Evolutionary conservation across 805 yeast genomes (phyloP).

Genomic region (Sugiyamaella floridensis): DNA sequence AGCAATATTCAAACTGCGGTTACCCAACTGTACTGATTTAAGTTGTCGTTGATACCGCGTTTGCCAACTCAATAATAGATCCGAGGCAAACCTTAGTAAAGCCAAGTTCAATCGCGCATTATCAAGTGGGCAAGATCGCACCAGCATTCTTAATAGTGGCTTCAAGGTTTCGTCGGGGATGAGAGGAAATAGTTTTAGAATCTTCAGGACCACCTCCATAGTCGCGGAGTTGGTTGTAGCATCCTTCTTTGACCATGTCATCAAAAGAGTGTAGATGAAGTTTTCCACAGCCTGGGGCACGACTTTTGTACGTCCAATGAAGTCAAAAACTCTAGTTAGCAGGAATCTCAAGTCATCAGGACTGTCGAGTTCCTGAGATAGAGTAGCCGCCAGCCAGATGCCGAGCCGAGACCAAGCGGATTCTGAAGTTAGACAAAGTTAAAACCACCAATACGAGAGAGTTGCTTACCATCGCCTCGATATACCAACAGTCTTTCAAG

Average conservation of each 20-base stretch:
- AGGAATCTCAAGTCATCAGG: slow-evolving; percentile 1
- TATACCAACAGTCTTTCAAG: slow-evolving; percentile 12
- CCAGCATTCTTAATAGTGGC: background rate
- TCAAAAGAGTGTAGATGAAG: slow-evolving; percentile 7
- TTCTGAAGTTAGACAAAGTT: background rate
- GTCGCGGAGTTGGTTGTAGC: background rate
- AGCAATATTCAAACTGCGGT: background rate
- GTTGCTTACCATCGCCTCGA: slow-evolving; percentile 9
- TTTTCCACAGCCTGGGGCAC: slow-evolving; percentile 17
- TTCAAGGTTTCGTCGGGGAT: background rate
- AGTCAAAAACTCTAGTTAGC: slow-evolving; percentile 4
- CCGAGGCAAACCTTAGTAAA: background rate
- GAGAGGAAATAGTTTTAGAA: background rate
- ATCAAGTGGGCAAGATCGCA: background rate
- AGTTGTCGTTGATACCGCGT: background rate
- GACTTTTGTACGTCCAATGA: slow-evolving; percentile 10
- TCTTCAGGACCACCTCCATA: background rate
- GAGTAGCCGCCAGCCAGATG: slow-evolving; percentile 10
- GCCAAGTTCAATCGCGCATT: background rate
- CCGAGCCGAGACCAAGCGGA: slow-evolving; percentile 16
- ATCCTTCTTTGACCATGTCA: slow-evolving; percentile 6
- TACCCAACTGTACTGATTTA: background rate
- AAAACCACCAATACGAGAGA: background rate
- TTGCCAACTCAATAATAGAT: slow-evolving; percentile 6
- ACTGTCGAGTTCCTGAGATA: slow-evolving; percentile 4